A percentile compares a stretch with the other conserved stretches of the same genome.
Conservation (phyloP, 306 rosid genomes). For the Castanopsis chinensis region DNA sequence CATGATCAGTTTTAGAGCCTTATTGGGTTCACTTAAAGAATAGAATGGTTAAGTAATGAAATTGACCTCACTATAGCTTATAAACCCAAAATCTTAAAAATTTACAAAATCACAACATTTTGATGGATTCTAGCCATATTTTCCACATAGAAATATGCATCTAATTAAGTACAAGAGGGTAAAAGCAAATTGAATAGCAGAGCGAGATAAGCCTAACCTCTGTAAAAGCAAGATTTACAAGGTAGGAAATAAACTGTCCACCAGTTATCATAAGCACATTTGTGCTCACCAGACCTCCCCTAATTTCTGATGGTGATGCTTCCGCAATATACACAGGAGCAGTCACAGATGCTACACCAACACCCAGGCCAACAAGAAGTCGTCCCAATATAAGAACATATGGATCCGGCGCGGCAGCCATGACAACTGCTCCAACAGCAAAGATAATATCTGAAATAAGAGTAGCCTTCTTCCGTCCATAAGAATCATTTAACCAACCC, state of each 20-base stretch:
- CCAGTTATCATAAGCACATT: slow-evolving; percentile 82
- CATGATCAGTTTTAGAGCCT: background rate
- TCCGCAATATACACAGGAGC: slow-evolving; percentile 94
- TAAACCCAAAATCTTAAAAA: background rate
- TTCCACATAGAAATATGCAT: background rate
- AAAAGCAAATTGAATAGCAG: slow-evolving; percentile 7
- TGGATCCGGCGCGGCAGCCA: slow-evolving; percentile 76
- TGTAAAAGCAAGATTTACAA: slow-evolving; percentile 72
- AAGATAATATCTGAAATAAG: slow-evolving; percentile 71
- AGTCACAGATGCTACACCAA: slow-evolving; percentile 79
- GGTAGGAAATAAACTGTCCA: slow-evolving; percentile 80
- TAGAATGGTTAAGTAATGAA: background rate
- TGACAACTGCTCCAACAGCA: slow-evolving; percentile 54
- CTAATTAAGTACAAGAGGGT: background rate
- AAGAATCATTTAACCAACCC: slow-evolving; percentile 79
- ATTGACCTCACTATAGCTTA: background rate
- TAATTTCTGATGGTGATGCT: slow-evolving; percentile 87
- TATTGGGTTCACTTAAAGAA: background rate
- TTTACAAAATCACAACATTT: background rate
- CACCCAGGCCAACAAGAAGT: slow-evolving; percentile 66
- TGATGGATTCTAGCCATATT: background rate
- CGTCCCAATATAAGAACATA: slow-evolving; percentile 76
- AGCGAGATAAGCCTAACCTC: slow-evolving; percentile 47
- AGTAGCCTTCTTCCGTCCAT: slow-evolving; percentile 78
- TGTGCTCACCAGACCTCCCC: slow-evolving; percentile 76